Conservation (phyloP, 1,284 basidiomycete species). For the Wolfiporia cocos region DNA sequence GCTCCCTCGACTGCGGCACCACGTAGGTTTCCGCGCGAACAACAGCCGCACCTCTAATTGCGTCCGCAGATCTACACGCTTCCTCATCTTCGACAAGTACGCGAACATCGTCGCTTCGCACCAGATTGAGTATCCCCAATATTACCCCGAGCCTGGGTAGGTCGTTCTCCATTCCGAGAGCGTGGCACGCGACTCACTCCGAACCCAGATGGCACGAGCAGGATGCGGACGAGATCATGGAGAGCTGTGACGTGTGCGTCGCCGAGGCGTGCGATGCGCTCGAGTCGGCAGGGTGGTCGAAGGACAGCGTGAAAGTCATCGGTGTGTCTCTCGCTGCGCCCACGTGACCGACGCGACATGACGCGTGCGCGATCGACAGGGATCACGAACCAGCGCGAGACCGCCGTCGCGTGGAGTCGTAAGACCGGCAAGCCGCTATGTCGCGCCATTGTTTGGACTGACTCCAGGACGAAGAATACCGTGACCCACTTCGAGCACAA, state of each 20-base stretch:
- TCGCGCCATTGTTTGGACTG: conserved; percentile 94
- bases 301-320: conserved; percentile 85
- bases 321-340: conserved; percentile 44
- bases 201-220: conserved; percentile 88
- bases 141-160: conserved; percentile 84
- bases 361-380: conserved; percentile 39
- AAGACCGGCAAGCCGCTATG: conserved; percentile 85
- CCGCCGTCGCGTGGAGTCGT: conserved; percentile 91
- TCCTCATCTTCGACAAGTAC: conserved; percentile 89
- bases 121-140: conserved; percentile 89
- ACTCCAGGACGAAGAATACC: conserved; percentile 82
- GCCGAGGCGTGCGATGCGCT: conserved; percentile 68
- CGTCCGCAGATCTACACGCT: conserved; percentile 75
- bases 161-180: conserved; percentile 18
- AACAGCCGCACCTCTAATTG: conserved; percentile 1
- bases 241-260: conserved; percentile 77
- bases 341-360: conserved; percentile 1
- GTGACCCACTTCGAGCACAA: conserved; percentile 78
- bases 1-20: conserved; percentile 88
- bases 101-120: conserved; percentile 86
- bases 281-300: conserved; percentile 69
- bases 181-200: conserved; percentile 1
- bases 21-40: conserved; percentile 52
- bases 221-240: conserved; percentile 80
- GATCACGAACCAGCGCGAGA: conserved; percentile 98